Evolutionary conservation across 179 eudicot genomes (phyloP), one percentile per base, ranked within the genome.

Genomic region (Dionaea muscipula): DNA sequence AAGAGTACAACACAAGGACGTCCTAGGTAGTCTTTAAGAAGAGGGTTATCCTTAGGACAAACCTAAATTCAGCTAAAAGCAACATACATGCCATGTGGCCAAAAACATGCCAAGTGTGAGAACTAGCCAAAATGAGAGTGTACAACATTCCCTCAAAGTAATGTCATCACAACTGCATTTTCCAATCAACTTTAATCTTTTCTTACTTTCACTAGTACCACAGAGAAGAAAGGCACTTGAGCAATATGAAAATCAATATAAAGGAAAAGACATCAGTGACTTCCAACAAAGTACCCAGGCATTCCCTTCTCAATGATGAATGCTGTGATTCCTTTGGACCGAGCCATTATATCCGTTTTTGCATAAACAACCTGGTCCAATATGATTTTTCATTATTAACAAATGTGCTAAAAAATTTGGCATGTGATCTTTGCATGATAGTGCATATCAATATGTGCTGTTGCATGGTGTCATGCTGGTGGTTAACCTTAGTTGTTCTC

Each of bases 271-370:
- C 15, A 59, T 37, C 7, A 59, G 23, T 21, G 17, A 47, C 40
- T 59, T 35, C 45, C 1, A 21, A 10, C 14, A 47, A 43, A 17
- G 22, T 88, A 93, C 99, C 99, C 96, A 23, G 85, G 81, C 89
- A 85, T 82, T 63, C 83, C 96, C 63, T 88, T 88, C 78, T 93
- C 99, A 21, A 93, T 82, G 70, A 93, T 81, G 74, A 93, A 93
- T 26, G 96, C 94, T 47, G 99, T 93, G 57, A 93, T 93, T 72
- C 99, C 99, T 73, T 84, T 93, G 36, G 99, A 77, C 43, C 65
- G 74, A 48, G 95, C 81, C 47, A 74, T 70, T 44, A 68, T 36
- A 55, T 88, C 84, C 22, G 96, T 93, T 79, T 93, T 93, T 45
- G 96, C 95, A 70, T 93, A 93, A 56, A 93, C 86, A 63, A 88